Evolutionary conservation across 139 green algal genomes (phyloP), one percentile per base, ranked within the genome.

Genomic region (Tetradesmus obliquus): DNA sequence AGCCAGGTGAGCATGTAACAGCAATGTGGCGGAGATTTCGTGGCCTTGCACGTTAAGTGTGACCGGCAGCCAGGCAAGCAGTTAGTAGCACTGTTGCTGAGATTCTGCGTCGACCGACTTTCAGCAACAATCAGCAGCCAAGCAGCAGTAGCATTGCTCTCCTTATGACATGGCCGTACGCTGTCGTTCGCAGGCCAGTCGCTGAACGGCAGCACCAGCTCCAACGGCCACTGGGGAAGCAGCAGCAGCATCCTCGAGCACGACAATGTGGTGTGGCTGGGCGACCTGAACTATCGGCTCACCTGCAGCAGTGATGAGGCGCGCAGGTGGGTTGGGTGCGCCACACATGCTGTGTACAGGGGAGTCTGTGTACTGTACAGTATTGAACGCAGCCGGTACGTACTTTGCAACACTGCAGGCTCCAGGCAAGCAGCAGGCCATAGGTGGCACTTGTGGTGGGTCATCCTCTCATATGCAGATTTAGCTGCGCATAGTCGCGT

Each of bases 211-310:
- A 82, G 84, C 84, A 89, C 24, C 83, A 82, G 85, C 85, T 53
- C 9, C 45, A 69, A 17, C 1, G 94, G 91, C 45, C 91, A 95
- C 80, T 96, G 94, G 94, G 90, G 92, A 19, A 85, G 80, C 79
- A 55, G 55, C 8, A 55, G 55, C 19, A 32, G 2, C 58, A 92
- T 96, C 15, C 32, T 72, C 1, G 92, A 95, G 9, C 92, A 95
- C 24, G 84, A 57, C 45, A 94, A 96, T 76, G 91, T 95, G 20
- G 89, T 99, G n/a, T 99, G 96, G 95, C 12, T 99, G 79, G 97
- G 97, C 0, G 97, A 99, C 92, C 92, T 99, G n/a, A 99, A 99
- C 93, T 99, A 98, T 91, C 93, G 97, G 74, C 55, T 91, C 3
- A 45, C 22, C 22, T 87, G 76, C 24, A 9, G 55, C 15, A 71